Evolutionary conservation across 805 yeast species (phyloP), one percentile per base, ranked within the genome.

Genomic region (Starmera dryadoides): DNA sequence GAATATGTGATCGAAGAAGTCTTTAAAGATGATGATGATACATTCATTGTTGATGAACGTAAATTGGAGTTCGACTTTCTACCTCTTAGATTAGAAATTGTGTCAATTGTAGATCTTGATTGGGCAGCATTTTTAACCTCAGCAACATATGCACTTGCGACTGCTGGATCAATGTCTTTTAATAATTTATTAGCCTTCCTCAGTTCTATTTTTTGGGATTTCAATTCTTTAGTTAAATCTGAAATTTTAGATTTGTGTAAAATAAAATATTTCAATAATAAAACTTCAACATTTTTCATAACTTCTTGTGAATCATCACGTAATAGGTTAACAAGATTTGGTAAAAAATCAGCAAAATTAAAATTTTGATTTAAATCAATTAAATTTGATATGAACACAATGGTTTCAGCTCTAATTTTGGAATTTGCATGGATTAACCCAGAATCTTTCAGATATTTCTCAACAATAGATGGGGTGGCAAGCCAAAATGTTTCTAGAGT

Each of bases 401-500:
- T 59, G 1, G 72, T 54, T 47, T 73, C 78, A 4, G 62, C 54
- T 30, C 70, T 63, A 5, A 75, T 55, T 17, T 44, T 48, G 4
- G 58, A 44, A 42, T 65, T 67, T 9, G 62, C 46, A 48, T 65
- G 67, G 14, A 57, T 57, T 28, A 77, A 57, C 0, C 75, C 79
- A 7, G 59, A 48, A 2, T 69, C 72, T 19, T 58, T 58, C n/a
- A 78, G 43, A 2, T 64, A 59, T 6, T 48, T 49, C 43, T 76
- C 79, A 22, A 75, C 78, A 15, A 64, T 65, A 2, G 54, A 46
- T 0, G 79, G 74, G 1, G 73, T 62, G n/a, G 71, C 66, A 19
- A 71, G 60, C 78, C 81, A 76, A 45, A 69, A 77, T 0, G 72
- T 73, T 42, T 72, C 73, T 26, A 78, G 50, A 0, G 81, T 73